A percentile compares a stretch with the other conserved stretches of the same genome.
These are phyloP conservation scores for Chrysosporium queenslandicum DNA, from an alignment of 2,329 filamentous ascomycete genomes.

Conservation along the genomic window DNA sequence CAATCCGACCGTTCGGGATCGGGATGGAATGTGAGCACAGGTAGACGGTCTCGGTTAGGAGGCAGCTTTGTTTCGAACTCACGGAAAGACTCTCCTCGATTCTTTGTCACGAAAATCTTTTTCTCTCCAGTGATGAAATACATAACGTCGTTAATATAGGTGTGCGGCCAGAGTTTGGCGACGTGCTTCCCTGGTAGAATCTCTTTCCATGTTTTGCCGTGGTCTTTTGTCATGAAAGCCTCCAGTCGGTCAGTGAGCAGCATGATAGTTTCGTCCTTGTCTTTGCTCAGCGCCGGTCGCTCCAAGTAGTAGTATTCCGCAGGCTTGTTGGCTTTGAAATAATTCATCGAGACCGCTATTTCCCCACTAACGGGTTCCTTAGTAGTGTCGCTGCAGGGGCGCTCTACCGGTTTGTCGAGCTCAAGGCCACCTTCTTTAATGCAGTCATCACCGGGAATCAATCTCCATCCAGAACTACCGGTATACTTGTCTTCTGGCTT, in stretches of 20 bases:
- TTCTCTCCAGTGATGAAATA: slow-evolving; percentile 69
- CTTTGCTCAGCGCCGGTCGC: slow-evolving; percentile 53
- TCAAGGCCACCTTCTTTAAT: slow-evolving; percentile 51
- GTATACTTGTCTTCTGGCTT: slow-evolving; percentile 62
- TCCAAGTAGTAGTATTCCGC: slow-evolving; percentile 65
- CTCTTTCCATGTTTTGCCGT: slow-evolving; percentile 75
- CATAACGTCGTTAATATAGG: slow-evolving; percentile 70
- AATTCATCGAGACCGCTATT: slow-evolving; percentile 50
- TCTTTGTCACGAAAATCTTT: slow-evolving; percentile 66
- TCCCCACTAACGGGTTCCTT: slow-evolving; percentile 52
- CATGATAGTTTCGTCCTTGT: slow-evolving; percentile 62
- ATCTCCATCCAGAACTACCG: slow-evolving; percentile 80
- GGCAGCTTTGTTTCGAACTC: slow-evolving; percentile 60
- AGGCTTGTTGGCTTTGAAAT: slow-evolving; percentile 53
- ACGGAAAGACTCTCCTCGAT: slow-evolving; percentile 65
- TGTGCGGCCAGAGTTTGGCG: slow-evolving; percentile 62
- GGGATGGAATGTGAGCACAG: slow-evolving; percentile 67
- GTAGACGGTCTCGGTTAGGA: slow-evolving; percentile 39
- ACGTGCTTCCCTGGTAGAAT: slow-evolving; percentile 62
- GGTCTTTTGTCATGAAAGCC: slow-evolving; percentile 68
- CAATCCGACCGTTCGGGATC: slow-evolving; percentile 76
- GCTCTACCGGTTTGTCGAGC: slow-evolving; percentile 59
- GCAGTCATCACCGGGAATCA: slow-evolving; percentile 77
- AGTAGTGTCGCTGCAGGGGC: slow-evolving; percentile 59
- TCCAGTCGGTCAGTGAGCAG: slow-evolving; percentile 50